phyloP scores from a whole-genome alignment of 495 filamentous ascomycete species.

The Cercophora samala region DNA sequence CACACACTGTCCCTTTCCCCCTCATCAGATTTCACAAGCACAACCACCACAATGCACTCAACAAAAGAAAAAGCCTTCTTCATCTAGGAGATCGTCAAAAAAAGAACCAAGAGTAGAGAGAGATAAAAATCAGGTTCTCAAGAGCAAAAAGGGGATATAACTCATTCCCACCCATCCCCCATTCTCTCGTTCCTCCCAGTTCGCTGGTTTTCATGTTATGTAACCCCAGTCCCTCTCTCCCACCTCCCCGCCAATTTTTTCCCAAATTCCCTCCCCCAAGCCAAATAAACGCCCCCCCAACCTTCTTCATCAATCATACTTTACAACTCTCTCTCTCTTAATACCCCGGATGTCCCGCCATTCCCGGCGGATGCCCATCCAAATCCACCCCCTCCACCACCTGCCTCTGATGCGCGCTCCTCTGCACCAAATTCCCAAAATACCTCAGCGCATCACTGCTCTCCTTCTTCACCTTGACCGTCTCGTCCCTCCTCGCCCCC shows the following conservation, averaged over 20 bases:
- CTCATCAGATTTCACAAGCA: background rate
- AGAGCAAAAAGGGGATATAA: background rate
- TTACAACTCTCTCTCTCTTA: background rate
- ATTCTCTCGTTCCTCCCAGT: background rate
- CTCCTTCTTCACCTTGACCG: constrained; percentile 66
- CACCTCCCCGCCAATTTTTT: background rate
- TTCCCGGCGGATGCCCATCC: constrained; percentile 59
- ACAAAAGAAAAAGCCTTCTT: background rate
- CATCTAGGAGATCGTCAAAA: background rate
- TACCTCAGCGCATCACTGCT: constrained; percentile 78
- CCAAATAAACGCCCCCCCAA: background rate
- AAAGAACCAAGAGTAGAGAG: background rate
- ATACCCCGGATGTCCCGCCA: background rate
- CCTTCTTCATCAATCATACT: constrained; percentile 1
- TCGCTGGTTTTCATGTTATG: background rate
- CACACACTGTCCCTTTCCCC: no score
- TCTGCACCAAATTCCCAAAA: constrained; percentile 79
- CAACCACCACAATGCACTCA: background rate
- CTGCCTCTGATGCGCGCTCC: constrained; percentile 65
- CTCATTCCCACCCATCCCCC: background rate
- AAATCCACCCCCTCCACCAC: constrained; percentile 80
- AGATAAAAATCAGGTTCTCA: background rate
- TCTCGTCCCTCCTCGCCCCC: constrained; percentile 70
- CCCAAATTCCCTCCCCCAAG: background rate
- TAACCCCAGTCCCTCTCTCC: background rate